Conservation (phyloP, 176 grass and related monocot genomes). For the Puya raimondii region DNA sequence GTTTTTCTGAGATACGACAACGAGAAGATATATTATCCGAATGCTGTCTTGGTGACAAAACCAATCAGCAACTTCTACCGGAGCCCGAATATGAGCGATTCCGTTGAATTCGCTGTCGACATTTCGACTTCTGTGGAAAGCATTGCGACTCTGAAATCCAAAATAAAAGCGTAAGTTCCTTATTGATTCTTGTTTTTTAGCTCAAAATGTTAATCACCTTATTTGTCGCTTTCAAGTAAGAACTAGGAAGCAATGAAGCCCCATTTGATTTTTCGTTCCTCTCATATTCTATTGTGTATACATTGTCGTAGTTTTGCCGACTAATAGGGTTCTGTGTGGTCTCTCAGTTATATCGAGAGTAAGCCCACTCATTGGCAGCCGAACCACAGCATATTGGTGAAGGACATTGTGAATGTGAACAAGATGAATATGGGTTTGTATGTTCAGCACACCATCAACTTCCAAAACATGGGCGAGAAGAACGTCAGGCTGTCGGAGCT, state of each 20-base stretch:
- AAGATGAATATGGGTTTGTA: constrained; percentile 73
- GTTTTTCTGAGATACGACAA: constrained; percentile 79
- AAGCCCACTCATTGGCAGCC: constrained; percentile 83
- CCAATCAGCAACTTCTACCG: constrained; percentile 96
- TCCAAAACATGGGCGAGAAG: constrained; percentile 84
- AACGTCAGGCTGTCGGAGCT: constrained; percentile 67
- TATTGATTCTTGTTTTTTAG: not conserved
- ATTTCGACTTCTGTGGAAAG: constrained; percentile 63
- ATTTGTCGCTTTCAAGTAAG: not conserved
- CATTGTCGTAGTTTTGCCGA: not conserved
- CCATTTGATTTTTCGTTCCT: not conserved
- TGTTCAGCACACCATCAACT: constrained; percentile 90
- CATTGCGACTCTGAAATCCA: constrained; percentile 63
- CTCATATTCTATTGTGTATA: not conserved
- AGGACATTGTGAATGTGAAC: constrained; percentile 76
- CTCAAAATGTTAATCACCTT: not conserved
- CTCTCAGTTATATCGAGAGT: constrained; percentile 75
- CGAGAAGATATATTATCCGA: constrained; percentile 95
- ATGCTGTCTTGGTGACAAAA: constrained; percentile 72
- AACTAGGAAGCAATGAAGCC: too few species aligned
- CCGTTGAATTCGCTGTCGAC: constrained; percentile 58
- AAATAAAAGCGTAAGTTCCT: constrained; percentile 65
- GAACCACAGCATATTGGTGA: constrained; percentile 56
- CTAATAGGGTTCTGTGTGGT: not conserved
- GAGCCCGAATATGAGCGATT: constrained; percentile 87